Evolutionary conservation across 768 basidiomycete species (phyloP).

Genomic region (Trametes cinnabarina): DNA sequence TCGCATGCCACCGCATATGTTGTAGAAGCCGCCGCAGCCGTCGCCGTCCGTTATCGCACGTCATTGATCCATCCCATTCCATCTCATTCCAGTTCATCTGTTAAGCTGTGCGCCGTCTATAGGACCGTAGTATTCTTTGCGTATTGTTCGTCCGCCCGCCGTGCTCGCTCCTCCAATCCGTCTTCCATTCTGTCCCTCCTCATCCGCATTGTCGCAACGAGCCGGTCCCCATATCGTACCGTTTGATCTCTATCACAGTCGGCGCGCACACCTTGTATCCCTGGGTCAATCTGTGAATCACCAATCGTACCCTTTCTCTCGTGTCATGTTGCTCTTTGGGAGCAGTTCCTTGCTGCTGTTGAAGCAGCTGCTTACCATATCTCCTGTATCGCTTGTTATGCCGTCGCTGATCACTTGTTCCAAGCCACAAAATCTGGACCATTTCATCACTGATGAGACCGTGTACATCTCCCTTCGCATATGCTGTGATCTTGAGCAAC

Average conservation of each 20-base stretch:
- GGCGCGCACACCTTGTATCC: slow-evolving; percentile 21
- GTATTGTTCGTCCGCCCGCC: background rate
- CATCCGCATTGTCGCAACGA: too few species aligned
- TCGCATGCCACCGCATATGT: slow-evolving; percentile 19
- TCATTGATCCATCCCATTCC: slow-evolving; percentile 13
- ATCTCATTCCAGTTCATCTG: too few species aligned
- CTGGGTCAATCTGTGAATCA: slow-evolving; percentile 16
- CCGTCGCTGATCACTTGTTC: too few species aligned
- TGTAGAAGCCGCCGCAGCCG: slow-evolving; percentile 21
- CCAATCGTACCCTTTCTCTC: slow-evolving; percentile 14
- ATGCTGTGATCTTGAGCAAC: too few species aligned
- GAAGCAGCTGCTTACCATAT: too few species aligned
- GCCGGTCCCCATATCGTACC: slow-evolving; percentile 19
- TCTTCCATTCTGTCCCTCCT: background rate
- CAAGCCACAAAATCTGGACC: too few species aligned
- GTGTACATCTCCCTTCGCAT: too few species aligned
- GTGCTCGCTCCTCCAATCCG: background rate
- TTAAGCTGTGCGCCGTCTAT: slow-evolving; percentile 5
- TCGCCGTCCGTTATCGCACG: background rate
- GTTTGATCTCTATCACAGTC: slow-evolving; percentile 20
- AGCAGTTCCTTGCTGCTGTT: too few species aligned
- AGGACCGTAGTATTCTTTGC: slow-evolving; percentile 15
- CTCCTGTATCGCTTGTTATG: too few species aligned
- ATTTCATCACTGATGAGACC: too few species aligned
- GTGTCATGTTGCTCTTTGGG: too few species aligned